Conservation (phyloP, 176 grass and related monocot genomes). For the Melocanna baccifera region DNA sequence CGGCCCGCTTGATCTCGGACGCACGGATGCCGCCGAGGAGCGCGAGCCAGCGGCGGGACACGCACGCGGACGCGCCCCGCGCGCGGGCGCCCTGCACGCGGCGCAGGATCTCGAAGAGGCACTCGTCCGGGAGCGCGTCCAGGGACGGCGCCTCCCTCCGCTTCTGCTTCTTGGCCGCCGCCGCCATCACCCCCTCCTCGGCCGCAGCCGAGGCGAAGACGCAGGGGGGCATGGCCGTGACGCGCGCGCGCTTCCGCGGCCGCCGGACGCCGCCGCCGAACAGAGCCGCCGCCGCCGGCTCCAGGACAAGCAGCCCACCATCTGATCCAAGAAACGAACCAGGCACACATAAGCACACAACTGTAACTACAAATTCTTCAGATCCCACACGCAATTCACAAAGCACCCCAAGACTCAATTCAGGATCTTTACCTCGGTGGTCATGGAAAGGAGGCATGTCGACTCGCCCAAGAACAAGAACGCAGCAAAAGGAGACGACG, state of each 20-base stretch:
- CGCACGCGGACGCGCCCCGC: conserved; percentile 65
- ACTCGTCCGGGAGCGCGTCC: conserved; percentile 77
- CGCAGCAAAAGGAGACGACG: neutral
- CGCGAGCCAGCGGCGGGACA: conserved; percentile 81
- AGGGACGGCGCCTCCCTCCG: conserved; percentile 44
- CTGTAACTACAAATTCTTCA: neutral
- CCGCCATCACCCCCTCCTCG: neutral
- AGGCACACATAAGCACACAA: neutral
- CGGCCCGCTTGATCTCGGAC: conserved; percentile 47
- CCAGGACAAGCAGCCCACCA: conserved; percentile 29
- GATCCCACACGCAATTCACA: neutral
- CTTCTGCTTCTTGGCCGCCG: conserved; percentile 45
- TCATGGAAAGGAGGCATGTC: conserved; percentile 56
- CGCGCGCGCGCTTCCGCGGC: conserved; percentile 66
- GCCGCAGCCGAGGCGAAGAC: conserved; percentile 22
- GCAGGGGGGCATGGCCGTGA: conserved; percentile 36
- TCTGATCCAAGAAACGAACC: neutral
- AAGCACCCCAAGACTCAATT: neutral
- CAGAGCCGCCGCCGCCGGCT: neutral
- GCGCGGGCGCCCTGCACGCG: conserved; percentile 54
- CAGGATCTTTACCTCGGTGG: conserved; percentile 39
- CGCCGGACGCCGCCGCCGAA: conserved; percentile 28
- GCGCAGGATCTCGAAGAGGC: conserved; percentile 91
- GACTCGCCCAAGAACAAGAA: neutral
- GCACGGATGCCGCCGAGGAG: conserved; percentile 66